Conservation (phyloP, 345 rosid genomes). For the Arabis hirsuta region DNA sequence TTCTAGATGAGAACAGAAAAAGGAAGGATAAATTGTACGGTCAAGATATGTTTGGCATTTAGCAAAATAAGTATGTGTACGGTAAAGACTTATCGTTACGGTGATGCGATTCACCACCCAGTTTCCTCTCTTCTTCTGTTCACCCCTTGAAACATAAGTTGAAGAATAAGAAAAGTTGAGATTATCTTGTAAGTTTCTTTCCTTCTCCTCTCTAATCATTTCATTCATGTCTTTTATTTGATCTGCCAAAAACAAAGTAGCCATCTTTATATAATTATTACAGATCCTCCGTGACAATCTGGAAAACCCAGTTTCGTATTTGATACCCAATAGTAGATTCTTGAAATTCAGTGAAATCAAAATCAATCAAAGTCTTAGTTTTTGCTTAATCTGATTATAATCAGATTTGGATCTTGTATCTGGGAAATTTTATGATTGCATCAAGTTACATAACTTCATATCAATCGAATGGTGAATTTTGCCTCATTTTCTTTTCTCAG, state of each 20-base stretch:
- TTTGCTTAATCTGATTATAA: background rate
- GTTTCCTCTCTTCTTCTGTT: too few relatives aligned
- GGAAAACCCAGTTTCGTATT: background rate
- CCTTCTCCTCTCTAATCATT: background rate
- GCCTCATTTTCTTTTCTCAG: slow-evolving; percentile 4
- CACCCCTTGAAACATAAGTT: background rate
- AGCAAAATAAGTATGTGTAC: too few relatives aligned
- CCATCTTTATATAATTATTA: slow-evolving; percentile 8
- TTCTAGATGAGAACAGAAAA: too few relatives aligned
- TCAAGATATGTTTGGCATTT: too few relatives aligned
- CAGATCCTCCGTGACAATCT: background rate
- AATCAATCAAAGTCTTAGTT: background rate
- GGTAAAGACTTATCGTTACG: too few relatives aligned
- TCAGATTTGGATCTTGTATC: background rate
- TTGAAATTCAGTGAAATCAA: background rate
- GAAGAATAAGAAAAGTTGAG: slow-evolving; percentile 7
- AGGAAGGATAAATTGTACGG: too few relatives aligned
- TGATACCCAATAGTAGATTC: slow-evolving; percentile 1
- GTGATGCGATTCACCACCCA: too few relatives aligned
- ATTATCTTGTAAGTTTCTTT: slow-evolving; percentile 23
- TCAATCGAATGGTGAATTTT: background rate
- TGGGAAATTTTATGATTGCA: background rate
- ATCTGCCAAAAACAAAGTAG: background rate
- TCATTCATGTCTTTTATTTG: background rate
- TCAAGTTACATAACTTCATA: too few relatives aligned